Evolutionary conservation across 75 land plant genomes (phyloP).

Genomic region (Chamaecyparis obtusa): DNA sequence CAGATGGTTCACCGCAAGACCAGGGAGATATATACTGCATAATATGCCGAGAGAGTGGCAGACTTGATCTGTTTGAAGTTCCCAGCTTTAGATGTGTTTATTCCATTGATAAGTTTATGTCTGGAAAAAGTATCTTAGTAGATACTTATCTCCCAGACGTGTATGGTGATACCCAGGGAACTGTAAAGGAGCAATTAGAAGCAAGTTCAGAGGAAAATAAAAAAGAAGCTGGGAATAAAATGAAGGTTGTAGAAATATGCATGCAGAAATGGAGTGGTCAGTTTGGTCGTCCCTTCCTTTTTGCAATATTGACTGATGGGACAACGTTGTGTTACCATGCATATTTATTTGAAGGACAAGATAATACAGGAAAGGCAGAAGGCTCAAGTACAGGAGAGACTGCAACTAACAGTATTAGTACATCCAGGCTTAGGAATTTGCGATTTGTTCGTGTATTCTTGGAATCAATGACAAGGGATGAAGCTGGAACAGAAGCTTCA

Average conservation of each 20-base stretch:
- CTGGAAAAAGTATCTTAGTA: slow-evolving; percentile 67
- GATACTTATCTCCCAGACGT: slow-evolving; percentile 47
- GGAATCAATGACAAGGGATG: slow-evolving; percentile 68
- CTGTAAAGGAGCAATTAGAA: slow-evolving; percentile 19
- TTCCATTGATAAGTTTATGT: slow-evolving; percentile 69
- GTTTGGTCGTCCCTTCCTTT: slow-evolving; percentile 78
- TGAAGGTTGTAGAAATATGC: slow-evolving; percentile 76
- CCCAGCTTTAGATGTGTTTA: slow-evolving; percentile 83
- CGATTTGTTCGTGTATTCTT: slow-evolving; percentile 68
- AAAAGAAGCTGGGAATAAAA: slow-evolving; percentile 31
- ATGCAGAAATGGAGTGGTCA: slow-evolving; percentile 92
- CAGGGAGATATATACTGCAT: slow-evolving; percentile 90
- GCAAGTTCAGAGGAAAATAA: slow-evolving; percentile 33
- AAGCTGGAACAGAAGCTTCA: slow-evolving; percentile 25
- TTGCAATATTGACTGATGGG: slow-evolving; percentile 87
- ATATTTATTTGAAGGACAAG: slow-evolving; percentile 70
- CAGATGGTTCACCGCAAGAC: slow-evolving; percentile 58
- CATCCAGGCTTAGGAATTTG: slow-evolving; percentile 78
- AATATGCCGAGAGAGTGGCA: slow-evolving; percentile 77
- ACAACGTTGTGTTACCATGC: slow-evolving; percentile 93
- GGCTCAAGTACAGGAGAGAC: slow-evolving; percentile 16
- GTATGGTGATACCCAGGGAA: slow-evolving; percentile 7
- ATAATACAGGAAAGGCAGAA: slow-evolving; percentile 44
- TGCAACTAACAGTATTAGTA: slow-evolving; percentile 25
- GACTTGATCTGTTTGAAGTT: slow-evolving; percentile 85